Base-by-base conservation (phyloP, 2,329 filamentous ascomycete genomes). In the Didymella pomorum region DNA sequence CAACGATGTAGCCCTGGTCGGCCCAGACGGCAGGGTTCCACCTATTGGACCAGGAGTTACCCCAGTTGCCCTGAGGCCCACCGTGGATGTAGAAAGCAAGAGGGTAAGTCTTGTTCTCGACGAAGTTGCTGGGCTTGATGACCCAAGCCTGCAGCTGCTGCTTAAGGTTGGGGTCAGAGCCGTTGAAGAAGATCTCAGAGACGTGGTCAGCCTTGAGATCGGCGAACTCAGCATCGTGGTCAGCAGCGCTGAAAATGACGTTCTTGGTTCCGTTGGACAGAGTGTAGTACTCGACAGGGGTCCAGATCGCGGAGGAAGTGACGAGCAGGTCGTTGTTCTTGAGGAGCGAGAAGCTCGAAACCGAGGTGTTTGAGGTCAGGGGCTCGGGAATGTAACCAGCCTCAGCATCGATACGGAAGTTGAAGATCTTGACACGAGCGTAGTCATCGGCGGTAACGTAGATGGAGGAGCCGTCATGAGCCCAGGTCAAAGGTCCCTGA, bases 11-110 rank as follows among this genome's bases (percentile, higher is more conserved):
- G 42, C 92, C 92, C 76, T 94, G 91, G 73, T 96, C 92, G 7
- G 92, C 91, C 75, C 92, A 96, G 16, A 93, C 83, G 61, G 91
- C 91, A 3, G 89, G 88, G 74, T 96, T 96, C 92, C 92, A 96
- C 25, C 92, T 83, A 4, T 88, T 92, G 71, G 86, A 90, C 91
- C 92, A 96, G 39, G 83, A 81, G 69, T 95, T 89, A 18, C 74
- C 79, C 87, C 90, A 93, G 0, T 89, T 84, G 23, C 87, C 86
- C 72, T 95, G 91, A 0, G 92, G 92, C 1, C 92, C 92, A 60
- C 92, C 92, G 73, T 96, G 92, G 58, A 96, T 89, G 53, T 93
- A 80, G 74, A 92, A 89, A 1, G 89, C 86, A 7, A 96, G 81
- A 0, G 92, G 92, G 70, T 94, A 96, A 61, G 87, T 92, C 76